Conservation (phyloP, 2,329 filamentous ascomycete species). For the Exophiala viscosa region DNA sequence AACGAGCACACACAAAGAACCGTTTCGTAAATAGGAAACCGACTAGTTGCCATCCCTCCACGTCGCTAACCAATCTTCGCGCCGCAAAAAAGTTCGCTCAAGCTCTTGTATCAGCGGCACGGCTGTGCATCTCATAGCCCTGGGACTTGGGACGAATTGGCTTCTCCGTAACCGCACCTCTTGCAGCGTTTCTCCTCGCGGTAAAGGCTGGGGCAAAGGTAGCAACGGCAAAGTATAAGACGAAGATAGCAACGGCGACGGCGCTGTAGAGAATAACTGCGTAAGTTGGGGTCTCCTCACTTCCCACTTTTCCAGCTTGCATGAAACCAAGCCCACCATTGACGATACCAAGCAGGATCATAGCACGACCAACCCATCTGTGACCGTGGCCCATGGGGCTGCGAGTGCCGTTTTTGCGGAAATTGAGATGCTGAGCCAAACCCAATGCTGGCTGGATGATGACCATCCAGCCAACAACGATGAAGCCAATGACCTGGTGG, state of each 20-base stretch:
- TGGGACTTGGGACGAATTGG: constrained; percentile 8
- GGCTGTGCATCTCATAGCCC: constrained; percentile 24
- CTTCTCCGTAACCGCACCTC: constrained; percentile 20
- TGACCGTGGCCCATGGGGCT: constrained; percentile 43
- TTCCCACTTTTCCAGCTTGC: constrained; percentile 40
- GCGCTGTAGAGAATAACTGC: constrained; percentile 49
- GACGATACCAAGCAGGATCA: constrained; percentile 52
- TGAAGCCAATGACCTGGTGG: constrained; percentile 54
- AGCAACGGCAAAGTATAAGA: constrained; percentile 39
- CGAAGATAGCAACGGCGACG: constrained; percentile 47
- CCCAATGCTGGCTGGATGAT: constrained; percentile 55
- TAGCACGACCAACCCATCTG: constrained; percentile 53
- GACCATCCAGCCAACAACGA: constrained; percentile 50
- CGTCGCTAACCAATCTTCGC: not conserved
- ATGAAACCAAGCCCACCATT: constrained; percentile 56
- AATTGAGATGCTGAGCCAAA: constrained; percentile 50
- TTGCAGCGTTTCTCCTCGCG: not conserved
- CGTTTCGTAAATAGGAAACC: not conserved
- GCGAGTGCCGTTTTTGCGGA: constrained; percentile 41
- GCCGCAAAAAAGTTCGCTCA: not conserved
- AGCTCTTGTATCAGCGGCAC: not conserved
- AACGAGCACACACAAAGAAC: not conserved
- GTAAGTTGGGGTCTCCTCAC: constrained; percentile 30
- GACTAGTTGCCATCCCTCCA: not conserved
- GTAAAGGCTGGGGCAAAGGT: constrained; percentile 7